A percentile compares a stretch with the other conserved stretches of the same genome.
phyloP scores from a whole-genome alignment of 2,329 filamentous ascomycete genomes.

The Cladorrhinum sp. region DNA sequence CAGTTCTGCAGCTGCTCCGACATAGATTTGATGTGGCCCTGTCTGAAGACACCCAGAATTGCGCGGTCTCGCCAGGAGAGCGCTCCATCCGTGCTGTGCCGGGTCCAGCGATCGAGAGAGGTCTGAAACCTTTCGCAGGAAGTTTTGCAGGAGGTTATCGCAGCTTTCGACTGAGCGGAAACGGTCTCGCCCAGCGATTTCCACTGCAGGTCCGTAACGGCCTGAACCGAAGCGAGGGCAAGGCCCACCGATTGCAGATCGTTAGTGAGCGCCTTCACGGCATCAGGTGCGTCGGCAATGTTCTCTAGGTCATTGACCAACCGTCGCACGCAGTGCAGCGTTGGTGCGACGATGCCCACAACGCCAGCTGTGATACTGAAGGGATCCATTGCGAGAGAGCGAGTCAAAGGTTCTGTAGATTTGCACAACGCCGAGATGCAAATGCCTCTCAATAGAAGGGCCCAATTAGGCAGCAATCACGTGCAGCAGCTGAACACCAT shows the following conservation, averaged over 20 bases:
- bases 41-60: slow-evolving; percentile 35
- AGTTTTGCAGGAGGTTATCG: slow-evolving; percentile 30
- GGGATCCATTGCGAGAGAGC: slow-evolving; percentile 25
- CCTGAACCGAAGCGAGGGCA: slow-evolving; percentile 30
- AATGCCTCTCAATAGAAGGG: too few species aligned
- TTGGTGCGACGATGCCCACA: slow-evolving; percentile 31
- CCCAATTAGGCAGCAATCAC: slow-evolving; percentile 1
- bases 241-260: slow-evolving; percentile 31
- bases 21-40: slow-evolving; percentile 33
- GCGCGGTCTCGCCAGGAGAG: slow-evolving; percentile 32
- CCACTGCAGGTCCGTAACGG: slow-evolving; percentile 33
- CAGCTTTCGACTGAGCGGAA: slow-evolving; percentile 28
- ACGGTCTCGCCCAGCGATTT: slow-evolving; percentile 30
- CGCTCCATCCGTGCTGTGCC: slow-evolving; percentile 32
- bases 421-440: too few species aligned
- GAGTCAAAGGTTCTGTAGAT: too few species aligned
- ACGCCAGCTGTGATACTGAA: slow-evolving; percentile 33
- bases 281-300: slow-evolving; percentile 33
- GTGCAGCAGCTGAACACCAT: slow-evolving; percentile 8
- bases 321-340: slow-evolving; percentile 31
- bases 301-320: slow-evolving; percentile 33
- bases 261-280: slow-evolving; percentile 30
- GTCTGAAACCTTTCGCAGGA: slow-evolving; percentile 32
- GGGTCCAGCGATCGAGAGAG: slow-evolving; percentile 33
- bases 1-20: slow-evolving; percentile 35